Base-by-base conservation (phyloP, 441 rosid genomes). In the Erodium trifolium region DNA sequence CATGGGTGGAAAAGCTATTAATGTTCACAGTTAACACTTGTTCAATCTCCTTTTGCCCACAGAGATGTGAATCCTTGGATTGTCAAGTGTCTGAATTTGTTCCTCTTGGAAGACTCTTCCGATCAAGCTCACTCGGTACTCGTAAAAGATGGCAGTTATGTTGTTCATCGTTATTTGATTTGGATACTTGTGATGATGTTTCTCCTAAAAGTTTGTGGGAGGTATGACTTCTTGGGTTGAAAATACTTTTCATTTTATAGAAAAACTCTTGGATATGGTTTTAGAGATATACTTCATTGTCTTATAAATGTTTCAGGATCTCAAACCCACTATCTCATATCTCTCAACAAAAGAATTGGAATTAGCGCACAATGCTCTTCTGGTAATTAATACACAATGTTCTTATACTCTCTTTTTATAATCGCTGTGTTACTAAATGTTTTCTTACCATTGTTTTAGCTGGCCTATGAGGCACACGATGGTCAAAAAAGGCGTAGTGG, bases 401-500 rank as follows among this genome's bases (percentile, higher is more conserved):
- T 37, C 51, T 55, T 63, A 65, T 62, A 47, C 10, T 6, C 12
- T 6, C 16, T 4, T 16, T 4, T 55, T 16, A 4, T 1, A 55
- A 55, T 55, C 14, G 23, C 16, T 17, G 62, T 17, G 62, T 8
- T 14, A 55, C 19, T 55, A 55, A 53, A 55, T 55, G 23, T 55
- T 55, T 7, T 55, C 47, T 55, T 55, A 17, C 34, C 19, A 49
- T 82, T 76, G 45, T 68, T 76, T 76, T 85, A 94, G 99, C 82
- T 94, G 76, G 99, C 99, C 71, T 94, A 86, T 77, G 87, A 83
- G 85, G 97, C 97, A 66, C 97, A 91, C 78, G 82, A 89, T 75
- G 97, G 97, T 73, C 97, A 89, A 76, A 91, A 77, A 80, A 83
- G 96, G 69, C 91, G 96, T 72, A 91, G 97, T 78, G 97, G 97